phyloP scores from a whole-genome alignment of 2,329 filamentous ascomycete genomes.

The Venturia asperata region DNA sequence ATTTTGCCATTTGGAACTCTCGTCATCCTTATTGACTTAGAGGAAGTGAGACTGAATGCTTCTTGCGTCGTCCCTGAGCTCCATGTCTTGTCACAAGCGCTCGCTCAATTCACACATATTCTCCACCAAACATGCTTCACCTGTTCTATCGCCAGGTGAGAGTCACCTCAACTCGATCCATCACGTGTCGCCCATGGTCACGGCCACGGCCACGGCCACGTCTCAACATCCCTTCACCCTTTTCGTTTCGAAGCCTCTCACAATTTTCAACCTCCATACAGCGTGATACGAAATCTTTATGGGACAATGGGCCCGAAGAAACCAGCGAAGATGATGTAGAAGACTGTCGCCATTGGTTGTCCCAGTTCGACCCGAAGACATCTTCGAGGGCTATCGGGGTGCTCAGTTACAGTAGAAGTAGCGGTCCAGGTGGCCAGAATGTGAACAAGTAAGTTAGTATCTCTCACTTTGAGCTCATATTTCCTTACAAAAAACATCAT shows the following conservation, averaged over 20 bases:
- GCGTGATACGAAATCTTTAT: neutral
- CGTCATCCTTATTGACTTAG: too few species aligned
- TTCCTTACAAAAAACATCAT: neutral
- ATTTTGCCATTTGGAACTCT: too few species aligned
- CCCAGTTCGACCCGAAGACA: conserved; percentile 44
- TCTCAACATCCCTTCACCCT: neutral
- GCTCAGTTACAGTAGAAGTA: conserved; percentile 56
- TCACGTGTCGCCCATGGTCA: neutral
- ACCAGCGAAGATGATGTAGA: conserved; percentile 19
- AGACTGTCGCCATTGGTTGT: conserved; percentile 51
- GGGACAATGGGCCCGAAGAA: neutral
- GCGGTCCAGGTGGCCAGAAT: conserved; percentile 60
- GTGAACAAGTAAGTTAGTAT: conserved; percentile 54
- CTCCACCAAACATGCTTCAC: neutral
- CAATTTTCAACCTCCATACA: neutral
- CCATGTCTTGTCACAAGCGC: neutral
- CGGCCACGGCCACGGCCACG: neutral
- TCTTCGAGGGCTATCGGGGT: conserved; percentile 52
- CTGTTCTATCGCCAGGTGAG: neutral
- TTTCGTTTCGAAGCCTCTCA: neutral
- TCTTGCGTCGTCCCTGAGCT: too few species aligned
- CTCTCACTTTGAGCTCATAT: too few species aligned
- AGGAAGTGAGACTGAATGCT: too few species aligned
- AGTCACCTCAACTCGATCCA: neutral
- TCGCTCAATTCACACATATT: neutral